Percentiles rank a stretch among this genome's conserved stretches.
Conservation (phyloP, 495 filamentous ascomycete genomes). For the Lasiosphaeria ovina region DNA sequence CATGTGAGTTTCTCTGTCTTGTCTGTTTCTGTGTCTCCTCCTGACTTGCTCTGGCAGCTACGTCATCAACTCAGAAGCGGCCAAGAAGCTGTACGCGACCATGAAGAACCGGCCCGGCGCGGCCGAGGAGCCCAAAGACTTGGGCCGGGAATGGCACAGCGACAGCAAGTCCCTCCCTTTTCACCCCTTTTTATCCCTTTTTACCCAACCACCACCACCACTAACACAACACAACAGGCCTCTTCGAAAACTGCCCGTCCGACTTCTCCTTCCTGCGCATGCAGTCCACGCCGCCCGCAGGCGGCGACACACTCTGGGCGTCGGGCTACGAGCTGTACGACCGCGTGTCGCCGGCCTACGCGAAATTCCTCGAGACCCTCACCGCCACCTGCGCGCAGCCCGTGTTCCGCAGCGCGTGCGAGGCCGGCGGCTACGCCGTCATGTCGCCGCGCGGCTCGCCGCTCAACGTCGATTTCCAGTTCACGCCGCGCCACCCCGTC, state of each 20-base stretch:
- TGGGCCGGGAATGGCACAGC: constrained; percentile 45
- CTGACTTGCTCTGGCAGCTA: constrained; percentile 27
- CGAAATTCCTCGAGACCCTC: constrained; percentile 36
- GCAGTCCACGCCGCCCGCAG: constrained; percentile 38
- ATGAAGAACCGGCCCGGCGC: constrained; percentile 32
- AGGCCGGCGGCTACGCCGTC: constrained; percentile 37
- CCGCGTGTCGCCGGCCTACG: constrained; percentile 37
- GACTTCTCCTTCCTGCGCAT: constrained; percentile 43
- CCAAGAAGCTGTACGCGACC: constrained; percentile 44
- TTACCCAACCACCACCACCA: too few relatives aligned
- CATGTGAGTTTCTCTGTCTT: constrained; percentile 27
- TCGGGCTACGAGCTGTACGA: constrained; percentile 46
- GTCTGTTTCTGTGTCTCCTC: neutral
- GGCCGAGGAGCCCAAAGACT: constrained; percentile 35
- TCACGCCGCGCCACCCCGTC: constrained; percentile 42
- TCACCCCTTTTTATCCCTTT: too few relatives aligned
- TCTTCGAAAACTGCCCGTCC: constrained; percentile 40
- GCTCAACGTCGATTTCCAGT: constrained; percentile 37
- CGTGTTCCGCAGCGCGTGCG: constrained; percentile 38
- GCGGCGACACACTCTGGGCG: constrained; percentile 46
- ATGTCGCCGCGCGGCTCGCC: constrained; percentile 42
- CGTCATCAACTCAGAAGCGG: constrained; percentile 47
- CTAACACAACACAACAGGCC: neutral
- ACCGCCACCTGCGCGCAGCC: constrained; percentile 45
- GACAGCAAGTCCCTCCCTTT: constrained; percentile 35